A percentile compares a stretch with the other conserved stretches of the same genome.
phyloP scores from a whole-genome alignment of 2,329 filamentous ascomycete species.

The Cercospora sp. region DNA sequence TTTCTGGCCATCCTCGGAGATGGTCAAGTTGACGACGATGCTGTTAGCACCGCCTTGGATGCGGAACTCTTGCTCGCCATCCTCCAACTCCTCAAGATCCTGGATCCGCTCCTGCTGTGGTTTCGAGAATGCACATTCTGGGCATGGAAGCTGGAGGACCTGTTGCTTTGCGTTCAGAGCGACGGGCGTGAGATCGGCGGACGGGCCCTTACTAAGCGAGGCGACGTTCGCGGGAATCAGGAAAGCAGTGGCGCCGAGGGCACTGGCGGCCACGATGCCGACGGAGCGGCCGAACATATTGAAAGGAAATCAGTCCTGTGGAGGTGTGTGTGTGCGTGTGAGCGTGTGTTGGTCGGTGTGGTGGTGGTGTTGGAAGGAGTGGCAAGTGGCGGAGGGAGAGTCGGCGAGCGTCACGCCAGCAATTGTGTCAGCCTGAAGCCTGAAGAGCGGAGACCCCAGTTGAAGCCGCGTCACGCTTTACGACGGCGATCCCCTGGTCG shows the following conservation, averaged over 20 bases:
- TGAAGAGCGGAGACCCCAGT: neutral
- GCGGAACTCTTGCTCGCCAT: conserved; percentile 33
- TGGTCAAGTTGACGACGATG: conserved; percentile 53
- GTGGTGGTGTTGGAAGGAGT: neutral
- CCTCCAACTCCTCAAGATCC: conserved; percentile 21
- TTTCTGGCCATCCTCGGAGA: conserved; percentile 49
- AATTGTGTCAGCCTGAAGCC: neutral
- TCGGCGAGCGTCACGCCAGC: neutral
- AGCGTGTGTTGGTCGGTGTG: neutral
- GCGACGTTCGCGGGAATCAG: conserved; percentile 53
- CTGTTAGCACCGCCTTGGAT: conserved; percentile 37
- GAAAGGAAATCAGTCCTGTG: conserved; percentile 21
- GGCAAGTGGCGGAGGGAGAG: neutral
- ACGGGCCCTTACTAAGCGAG: conserved; percentile 43
- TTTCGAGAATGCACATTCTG: conserved; percentile 52
- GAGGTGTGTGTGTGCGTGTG: neutral
- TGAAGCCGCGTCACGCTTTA: neutral
- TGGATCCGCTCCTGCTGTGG: conserved; percentile 31
- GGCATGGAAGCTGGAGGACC: conserved; percentile 54
- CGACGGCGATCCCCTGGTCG: neutral
- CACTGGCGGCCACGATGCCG: conserved; percentile 34
- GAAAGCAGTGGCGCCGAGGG: conserved; percentile 46
- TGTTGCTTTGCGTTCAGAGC: conserved; percentile 45
- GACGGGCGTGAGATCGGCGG: conserved; percentile 10
- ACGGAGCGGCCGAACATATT: conserved; percentile 38